A percentile compares a stretch with the other conserved stretches of the same genome.
phyloP scores from a whole-genome alignment of 208 protist genomes.

The Endotrypanum monterogeii region DNA sequence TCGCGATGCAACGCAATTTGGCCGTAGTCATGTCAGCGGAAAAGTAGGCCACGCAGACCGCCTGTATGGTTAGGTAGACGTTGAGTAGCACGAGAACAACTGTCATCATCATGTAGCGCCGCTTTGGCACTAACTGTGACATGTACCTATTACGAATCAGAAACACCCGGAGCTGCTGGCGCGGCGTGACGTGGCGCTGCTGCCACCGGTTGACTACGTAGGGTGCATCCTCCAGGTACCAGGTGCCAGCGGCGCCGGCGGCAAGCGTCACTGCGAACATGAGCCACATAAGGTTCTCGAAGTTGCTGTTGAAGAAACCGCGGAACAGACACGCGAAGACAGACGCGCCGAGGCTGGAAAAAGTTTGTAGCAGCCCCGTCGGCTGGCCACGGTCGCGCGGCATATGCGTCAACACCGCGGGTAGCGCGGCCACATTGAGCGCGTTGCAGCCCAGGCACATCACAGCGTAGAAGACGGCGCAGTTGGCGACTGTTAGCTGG shows the following conservation, averaged over 20 bases:
- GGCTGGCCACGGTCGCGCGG: conserved; percentile 55
- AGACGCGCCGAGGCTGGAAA: conserved; percentile 50
- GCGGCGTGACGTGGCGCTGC: conserved; percentile 25
- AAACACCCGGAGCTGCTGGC: conserved; percentile 29
- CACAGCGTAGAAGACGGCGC: conserved; percentile 48
- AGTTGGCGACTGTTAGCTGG: conserved; percentile 23
- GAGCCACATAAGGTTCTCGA: conserved; percentile 42
- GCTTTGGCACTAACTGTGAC: conserved; percentile 52
- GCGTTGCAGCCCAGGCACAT: conserved; percentile 43
- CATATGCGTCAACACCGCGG: conserved; percentile 46
- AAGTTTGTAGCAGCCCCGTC: conserved; percentile 52
- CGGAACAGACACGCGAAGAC: conserved; percentile 51
- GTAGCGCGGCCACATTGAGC: conserved; percentile 40
- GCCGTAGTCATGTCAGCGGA: conserved; percentile 29
- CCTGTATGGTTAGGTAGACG: conserved; percentile 58
- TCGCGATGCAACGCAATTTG: conserved; percentile 40
- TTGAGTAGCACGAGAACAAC: conserved; percentile 46
- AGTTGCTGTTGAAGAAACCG: conserved; percentile 40
- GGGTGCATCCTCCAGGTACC: conserved; percentile 50
- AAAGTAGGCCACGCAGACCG: conserved; percentile 39
- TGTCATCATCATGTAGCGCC: conserved; percentile 38
- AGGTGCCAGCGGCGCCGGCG: conserved; percentile 30
- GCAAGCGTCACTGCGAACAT: conserved; percentile 35
- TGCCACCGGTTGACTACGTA: conserved; percentile 48
- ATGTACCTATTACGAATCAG: conserved; percentile 64